Conservation (phyloP, 192 early-diverging fungal species). For the Spizellomyces punctatus region DNA sequence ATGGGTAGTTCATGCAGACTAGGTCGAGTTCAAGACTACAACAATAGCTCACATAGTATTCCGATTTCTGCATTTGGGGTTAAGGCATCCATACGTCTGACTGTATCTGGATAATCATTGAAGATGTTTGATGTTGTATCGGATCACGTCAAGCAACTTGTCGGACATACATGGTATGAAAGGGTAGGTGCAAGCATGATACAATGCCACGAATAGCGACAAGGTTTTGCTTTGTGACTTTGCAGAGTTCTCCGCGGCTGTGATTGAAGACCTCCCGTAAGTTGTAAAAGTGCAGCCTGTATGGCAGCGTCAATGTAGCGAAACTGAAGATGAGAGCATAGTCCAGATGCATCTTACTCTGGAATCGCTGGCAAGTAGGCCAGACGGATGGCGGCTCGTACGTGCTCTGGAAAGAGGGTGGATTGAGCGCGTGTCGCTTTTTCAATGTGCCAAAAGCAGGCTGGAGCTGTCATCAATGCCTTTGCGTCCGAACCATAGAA, state of each 20-base stretch:
- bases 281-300: neutral
- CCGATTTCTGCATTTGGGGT: slow-evolving; percentile 19
- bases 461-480: neutral
- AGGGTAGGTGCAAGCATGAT: slow-evolving; percentile 7
- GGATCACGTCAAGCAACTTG: neutral
- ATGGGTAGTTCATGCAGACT: neutral
- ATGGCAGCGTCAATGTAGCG: neutral
- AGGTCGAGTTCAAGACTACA: neutral
- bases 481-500: too few species aligned
- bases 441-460: slow-evolving; percentile 3
- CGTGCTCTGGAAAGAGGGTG: slow-evolving; percentile 6
- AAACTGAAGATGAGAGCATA: neutral
- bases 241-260: neutral
- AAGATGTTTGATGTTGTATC: too few species aligned
- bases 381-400: slow-evolving; percentile 3
- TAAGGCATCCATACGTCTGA: slow-evolving; percentile 2
- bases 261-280: neutral
- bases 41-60: slow-evolving; percentile 4
- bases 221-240: neutral
- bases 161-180: neutral
- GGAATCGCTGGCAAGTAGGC: slow-evolving; percentile 6
- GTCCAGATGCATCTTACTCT: slow-evolving; percentile 2
- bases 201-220: slow-evolving; percentile 10
- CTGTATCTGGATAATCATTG: neutral
- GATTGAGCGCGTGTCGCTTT: neutral